These are phyloP conservation scores for Austroboletus eburneus DNA, from an alignment of 768 basidiomycete genomes.

Conservation along the genomic window DNA sequence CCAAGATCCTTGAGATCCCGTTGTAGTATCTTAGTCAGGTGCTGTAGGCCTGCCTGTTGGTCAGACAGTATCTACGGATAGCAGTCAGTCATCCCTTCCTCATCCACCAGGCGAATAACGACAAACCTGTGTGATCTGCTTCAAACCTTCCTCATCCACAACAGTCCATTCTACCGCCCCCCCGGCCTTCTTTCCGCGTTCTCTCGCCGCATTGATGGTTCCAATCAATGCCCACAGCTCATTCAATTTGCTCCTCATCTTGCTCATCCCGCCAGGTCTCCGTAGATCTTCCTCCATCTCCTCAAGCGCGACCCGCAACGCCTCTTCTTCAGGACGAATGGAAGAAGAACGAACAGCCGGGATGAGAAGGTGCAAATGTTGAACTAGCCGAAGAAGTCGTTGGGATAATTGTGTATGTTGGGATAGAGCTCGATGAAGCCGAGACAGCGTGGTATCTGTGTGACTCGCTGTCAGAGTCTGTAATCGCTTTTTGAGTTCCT, in stretches of 20 bases:
- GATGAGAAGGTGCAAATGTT: constrained; percentile 76
- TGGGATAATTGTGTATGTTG: constrained; percentile 69
- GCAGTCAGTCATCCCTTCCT: not conserved
- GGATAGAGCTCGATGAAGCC: constrained; percentile 57
- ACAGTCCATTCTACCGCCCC: constrained; percentile 67
- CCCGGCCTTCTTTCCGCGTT: constrained; percentile 42
- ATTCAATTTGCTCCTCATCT: constrained; percentile 69
- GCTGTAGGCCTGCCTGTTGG: constrained; percentile 76
- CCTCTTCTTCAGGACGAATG: constrained; percentile 78
- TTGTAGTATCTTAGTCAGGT: constrained; percentile 73
- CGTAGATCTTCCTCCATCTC: constrained; percentile 71
- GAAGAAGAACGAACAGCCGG: constrained; percentile 71
- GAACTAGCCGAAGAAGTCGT: constrained; percentile 62
- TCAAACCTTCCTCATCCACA: constrained; percentile 81
- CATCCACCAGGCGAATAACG: not conserved
- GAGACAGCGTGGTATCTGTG: constrained; percentile 60
- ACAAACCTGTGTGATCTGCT: constrained; percentile 68
- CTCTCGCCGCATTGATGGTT: constrained; percentile 56
- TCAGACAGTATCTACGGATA: constrained; percentile 61
- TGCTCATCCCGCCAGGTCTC: constrained; percentile 44
- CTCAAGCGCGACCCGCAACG: constrained; percentile 64
- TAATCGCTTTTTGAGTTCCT: constrained; percentile 67
- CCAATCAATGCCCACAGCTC: constrained; percentile 86
- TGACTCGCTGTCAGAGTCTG: constrained; percentile 58
- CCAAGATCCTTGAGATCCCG: constrained; percentile 60